Evolutionary conservation across 208 protist genomes (phyloP), one percentile per base, ranked within the genome.

Genomic region (Tritrichomonas musculus): DNA sequence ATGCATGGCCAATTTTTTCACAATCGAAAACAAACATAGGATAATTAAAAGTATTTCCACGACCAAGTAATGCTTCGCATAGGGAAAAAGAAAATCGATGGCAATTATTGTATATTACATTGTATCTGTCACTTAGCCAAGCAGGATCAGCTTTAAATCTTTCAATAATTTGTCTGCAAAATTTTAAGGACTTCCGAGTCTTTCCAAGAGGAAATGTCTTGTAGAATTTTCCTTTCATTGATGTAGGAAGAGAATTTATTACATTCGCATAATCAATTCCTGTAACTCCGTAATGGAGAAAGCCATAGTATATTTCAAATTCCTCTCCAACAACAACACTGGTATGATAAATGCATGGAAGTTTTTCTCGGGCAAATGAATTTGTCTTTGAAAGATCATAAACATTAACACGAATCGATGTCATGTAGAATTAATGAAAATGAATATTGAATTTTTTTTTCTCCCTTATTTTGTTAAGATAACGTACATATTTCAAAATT

Each of bases 261-360:
- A 22, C 5, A n/a, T 4, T 50, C 11, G 73, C 73, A 50, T 82
- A 82, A 17, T 82, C 73, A 82, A 82, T 39, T 47, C 73, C 73
- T 20, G 73, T 82, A 30, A 30, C 33, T 50, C 73, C 33, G 4
- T 30, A 47, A 50, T 14, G 33, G 49, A 50, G 49, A 50, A 82
- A 82, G 1, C 73, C 73, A 50, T 82, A 82, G 49, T 82, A 82
- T 50, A 82, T 39, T 82, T 82, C 73, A 50, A 82, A 82, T 25
- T 36, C 13, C 11, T 82, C 73, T 0, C 73, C 73, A 50, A 82
- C 73, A 41, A 82, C 73, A 82, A 82, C 73, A 82, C 73, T 82
- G 8, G 73, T 82, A 50, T 82, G 73, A 50, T 82, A 82, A 50
- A 82, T 39, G 41, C 73, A 30, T 47, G 41, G 73, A 8, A n/a